These are phyloP conservation scores for Trichomonas vaginalis DNA, from an alignment of 208 protist genomes.

Conservation along the genomic window DNA sequence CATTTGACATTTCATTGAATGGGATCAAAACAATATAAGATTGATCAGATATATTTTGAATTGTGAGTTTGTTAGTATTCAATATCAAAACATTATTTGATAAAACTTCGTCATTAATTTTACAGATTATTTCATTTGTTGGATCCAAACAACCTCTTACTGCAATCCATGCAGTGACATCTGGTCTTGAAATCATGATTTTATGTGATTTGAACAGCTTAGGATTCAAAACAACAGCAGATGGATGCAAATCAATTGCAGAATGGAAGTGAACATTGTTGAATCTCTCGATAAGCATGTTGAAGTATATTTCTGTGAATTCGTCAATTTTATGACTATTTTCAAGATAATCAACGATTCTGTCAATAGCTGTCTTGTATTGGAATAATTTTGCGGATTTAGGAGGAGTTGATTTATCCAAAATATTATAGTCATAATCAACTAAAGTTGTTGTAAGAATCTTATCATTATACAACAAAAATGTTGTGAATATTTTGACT, in stretches of 20 bases:
- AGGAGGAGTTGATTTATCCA: neutral
- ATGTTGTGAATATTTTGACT: neutral
- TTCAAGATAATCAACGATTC: neutral
- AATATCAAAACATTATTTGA: too few relatives aligned
- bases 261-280: neutral
- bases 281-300: neutral
- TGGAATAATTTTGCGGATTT: neutral
- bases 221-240: too few relatives aligned
- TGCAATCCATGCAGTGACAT: neutral
- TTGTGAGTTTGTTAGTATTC: too few relatives aligned
- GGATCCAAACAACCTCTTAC: too few relatives aligned
- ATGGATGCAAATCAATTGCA: neutral
- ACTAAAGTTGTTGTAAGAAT: neutral
- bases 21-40: neutral
- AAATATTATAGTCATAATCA: neutral
- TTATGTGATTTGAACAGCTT: neutral
- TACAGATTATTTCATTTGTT: too few relatives aligned
- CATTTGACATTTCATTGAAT: neutral
- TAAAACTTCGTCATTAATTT: too few relatives aligned
- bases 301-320: neutral
- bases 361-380: neutral
- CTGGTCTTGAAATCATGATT: neutral
- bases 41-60: too few relatives aligned
- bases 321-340: neutral
- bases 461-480: neutral